These are phyloP conservation scores for Stemphylium lycopersici DNA, from an alignment of 2,329 filamentous ascomycete species.

Conservation along the genomic window DNA sequence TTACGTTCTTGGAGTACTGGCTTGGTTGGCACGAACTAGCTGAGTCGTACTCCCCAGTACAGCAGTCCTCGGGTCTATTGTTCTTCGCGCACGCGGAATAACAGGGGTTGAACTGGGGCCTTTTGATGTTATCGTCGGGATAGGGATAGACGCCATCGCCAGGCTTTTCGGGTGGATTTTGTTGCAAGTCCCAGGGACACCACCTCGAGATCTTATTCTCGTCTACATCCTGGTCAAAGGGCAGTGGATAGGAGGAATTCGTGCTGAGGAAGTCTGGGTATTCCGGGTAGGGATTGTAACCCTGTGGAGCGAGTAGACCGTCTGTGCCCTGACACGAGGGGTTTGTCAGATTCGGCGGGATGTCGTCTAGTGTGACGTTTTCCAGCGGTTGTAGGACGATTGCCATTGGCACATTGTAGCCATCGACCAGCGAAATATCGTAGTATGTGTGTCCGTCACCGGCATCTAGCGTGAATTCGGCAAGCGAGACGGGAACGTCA, in stretches of 20 bases:
- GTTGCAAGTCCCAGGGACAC: constrained; percentile 82
- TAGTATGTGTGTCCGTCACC: constrained; percentile 76
- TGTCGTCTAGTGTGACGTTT: constrained; percentile 64
- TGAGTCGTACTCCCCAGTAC: constrained; percentile 70
- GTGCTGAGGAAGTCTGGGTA: constrained; percentile 62
- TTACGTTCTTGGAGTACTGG: constrained; percentile 71
- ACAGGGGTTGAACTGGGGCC: constrained; percentile 78
- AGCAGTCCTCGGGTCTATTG: constrained; percentile 72
- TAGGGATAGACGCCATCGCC: constrained; percentile 81
- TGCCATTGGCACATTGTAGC: constrained; percentile 78
- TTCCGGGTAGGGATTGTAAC: constrained; percentile 59
- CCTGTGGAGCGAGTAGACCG: constrained; percentile 59
- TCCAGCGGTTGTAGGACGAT: constrained; percentile 59
- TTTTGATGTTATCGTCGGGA: constrained; percentile 73
- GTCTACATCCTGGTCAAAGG: constrained; percentile 67
- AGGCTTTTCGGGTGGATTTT: constrained; percentile 70
- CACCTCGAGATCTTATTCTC: constrained; percentile 66
- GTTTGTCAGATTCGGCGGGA: constrained; percentile 79
- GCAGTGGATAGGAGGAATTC: constrained; percentile 70
- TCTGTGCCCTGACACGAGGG: constrained; percentile 76
- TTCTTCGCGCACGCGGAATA: constrained; percentile 76
- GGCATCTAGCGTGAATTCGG: constrained; percentile 78
- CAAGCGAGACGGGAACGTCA: constrained; percentile 74
- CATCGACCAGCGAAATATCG: constrained; percentile 84
- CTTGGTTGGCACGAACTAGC: constrained; percentile 69